These are phyloP conservation scores for Ustilago esculenta DNA, from an alignment of 1,284 basidiomycete genomes.

Conservation along the genomic window DNA sequence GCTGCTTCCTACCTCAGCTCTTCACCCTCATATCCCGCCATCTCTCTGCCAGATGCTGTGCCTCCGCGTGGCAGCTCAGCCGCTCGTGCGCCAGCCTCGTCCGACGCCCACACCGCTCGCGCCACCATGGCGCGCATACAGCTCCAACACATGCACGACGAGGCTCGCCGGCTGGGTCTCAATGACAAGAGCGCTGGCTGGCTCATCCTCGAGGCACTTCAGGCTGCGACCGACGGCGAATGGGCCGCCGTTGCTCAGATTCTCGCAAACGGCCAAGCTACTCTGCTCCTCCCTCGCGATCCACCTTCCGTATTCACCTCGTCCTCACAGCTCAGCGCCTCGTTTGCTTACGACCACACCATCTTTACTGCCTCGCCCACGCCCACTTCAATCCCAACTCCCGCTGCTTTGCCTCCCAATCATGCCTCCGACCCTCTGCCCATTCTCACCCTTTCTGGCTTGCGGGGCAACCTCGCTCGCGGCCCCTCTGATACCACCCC, in stretches of 20 bases:
- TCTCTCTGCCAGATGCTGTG: conserved; percentile 8
- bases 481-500: no score
- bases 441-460: conserved; percentile 78
- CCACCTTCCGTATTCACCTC: conserved; percentile 67
- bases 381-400: no score
- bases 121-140: conserved; percentile 12
- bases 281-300: conserved; percentile 79
- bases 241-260: conserved; percentile 77
- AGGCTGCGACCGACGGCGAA: conserved; percentile 79
- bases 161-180: conserved; percentile 24
- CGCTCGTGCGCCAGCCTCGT: no score
- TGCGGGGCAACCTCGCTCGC: conserved; percentile 74
- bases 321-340: conserved; percentile 16
- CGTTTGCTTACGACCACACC: conserved; percentile 72
- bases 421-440: no score
- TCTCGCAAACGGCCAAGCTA: conserved; percentile 76
- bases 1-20: conserved; percentile 13
- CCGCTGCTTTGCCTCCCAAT: not conserved
- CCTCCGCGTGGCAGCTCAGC: conserved; percentile 6
- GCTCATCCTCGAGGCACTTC: conserved; percentile 75
- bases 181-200: conserved; percentile 29
- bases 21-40: conserved; percentile 24
- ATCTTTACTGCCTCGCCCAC: conserved; percentile 70
- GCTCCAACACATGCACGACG: conserved; percentile 27
- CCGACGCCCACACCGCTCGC: conserved; percentile 4